Conservation (phyloP, 2,329 filamentous ascomycete species). For the Exophiala xenobiotica region DNA sequence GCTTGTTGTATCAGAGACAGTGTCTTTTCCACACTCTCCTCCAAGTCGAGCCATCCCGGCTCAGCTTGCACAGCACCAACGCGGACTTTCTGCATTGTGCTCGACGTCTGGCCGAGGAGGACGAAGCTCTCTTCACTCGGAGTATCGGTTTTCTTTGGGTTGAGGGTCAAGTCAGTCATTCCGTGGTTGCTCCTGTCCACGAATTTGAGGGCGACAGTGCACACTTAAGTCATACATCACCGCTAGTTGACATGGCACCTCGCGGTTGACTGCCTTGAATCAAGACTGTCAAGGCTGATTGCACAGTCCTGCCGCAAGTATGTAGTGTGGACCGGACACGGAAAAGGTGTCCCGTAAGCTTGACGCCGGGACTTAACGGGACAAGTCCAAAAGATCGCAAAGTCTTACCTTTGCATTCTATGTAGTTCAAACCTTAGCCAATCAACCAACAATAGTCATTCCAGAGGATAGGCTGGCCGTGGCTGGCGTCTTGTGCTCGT, state of each 20-base stretch:
- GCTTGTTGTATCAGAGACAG: conserved; percentile 58
- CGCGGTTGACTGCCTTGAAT: not conserved
- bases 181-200: not conserved
- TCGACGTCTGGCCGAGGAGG: not conserved
- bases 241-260: not conserved
- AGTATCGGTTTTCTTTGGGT: not conserved
- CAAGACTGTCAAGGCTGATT: not conserved
- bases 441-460: no score
- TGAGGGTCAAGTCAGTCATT: not conserved
- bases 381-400: not conserved
- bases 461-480: no score
- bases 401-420: not conserved
- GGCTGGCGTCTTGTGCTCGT: no score
- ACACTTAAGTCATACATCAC: not conserved
- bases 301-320: not conserved
- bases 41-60: conserved; percentile 61
- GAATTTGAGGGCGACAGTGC: not conserved
- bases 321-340: not conserved
- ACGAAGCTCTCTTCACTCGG: not conserved
- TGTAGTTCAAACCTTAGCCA: not conserved
- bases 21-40: conserved; percentile 56
- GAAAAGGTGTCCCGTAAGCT: no score
- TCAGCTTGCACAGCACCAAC: conserved; percentile 49
- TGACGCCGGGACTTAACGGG: not conserved
- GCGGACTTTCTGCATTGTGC: not conserved